Percentiles rank a stretch among this genome's conserved stretches.
These are phyloP conservation scores for Xeromyces bisporus DNA, from an alignment of 495 filamentous ascomycete species.

Conservation along the genomic window DNA sequence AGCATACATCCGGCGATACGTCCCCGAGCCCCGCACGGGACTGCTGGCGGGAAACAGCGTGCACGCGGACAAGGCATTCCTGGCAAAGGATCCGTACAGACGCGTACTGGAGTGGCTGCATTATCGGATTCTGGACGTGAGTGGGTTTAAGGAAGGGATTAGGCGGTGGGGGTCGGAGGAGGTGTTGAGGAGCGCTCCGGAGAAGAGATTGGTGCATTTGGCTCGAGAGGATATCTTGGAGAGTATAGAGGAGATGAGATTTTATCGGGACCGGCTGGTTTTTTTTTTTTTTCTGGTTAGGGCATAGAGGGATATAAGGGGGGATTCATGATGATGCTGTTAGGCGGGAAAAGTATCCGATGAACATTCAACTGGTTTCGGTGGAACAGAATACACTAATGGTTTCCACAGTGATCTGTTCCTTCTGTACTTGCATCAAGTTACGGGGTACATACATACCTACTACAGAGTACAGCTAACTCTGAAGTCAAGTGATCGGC, in stretches of 20 bases:
- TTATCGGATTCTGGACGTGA: constrained; percentile 86
- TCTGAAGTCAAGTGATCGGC: not conserved
- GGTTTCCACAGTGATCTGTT: constrained; percentile 1
- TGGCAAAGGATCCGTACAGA: constrained; percentile 55
- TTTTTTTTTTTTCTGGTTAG: too few relatives aligned
- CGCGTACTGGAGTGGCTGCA: constrained; percentile 58
- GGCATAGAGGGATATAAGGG: too few relatives aligned
- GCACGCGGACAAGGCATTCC: constrained; percentile 75
- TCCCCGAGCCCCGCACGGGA: constrained; percentile 45
- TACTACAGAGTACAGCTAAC: too few relatives aligned
- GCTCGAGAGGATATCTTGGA: constrained; percentile 84
- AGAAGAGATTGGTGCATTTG: constrained; percentile 62
- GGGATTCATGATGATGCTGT: too few relatives aligned
- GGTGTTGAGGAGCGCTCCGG: constrained; percentile 41
- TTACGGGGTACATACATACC: too few relatives aligned
- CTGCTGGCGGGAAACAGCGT: constrained; percentile 84
- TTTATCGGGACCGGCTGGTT: constrained; percentile 41
- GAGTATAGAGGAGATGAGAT: constrained; percentile 79
- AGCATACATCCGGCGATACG: constrained; percentile 53
- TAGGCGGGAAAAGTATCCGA: too few relatives aligned
- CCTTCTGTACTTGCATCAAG: too few relatives aligned
- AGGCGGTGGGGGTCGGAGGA: constrained; percentile 57
- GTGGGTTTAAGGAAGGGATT: constrained; percentile 74
- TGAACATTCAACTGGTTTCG: too few relatives aligned
- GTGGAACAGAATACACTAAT: too few relatives aligned